Conservation (phyloP, 257 asterid species). For the Solanum dulcamara region DNA sequence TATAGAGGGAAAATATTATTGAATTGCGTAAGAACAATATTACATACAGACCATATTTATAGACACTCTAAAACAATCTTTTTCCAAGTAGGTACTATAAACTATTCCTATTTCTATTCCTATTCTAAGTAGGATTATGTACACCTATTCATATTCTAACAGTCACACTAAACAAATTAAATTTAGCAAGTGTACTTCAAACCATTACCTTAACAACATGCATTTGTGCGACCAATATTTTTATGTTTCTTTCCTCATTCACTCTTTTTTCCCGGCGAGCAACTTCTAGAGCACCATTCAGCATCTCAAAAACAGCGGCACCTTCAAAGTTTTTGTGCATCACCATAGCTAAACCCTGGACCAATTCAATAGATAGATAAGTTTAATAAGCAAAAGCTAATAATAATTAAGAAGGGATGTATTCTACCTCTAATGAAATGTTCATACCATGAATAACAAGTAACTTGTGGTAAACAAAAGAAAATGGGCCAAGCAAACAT, state of each 20-base stretch:
- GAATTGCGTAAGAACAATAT: too few relatives aligned
- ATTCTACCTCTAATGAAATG: not conserved
- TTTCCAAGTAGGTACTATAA: too few relatives aligned
- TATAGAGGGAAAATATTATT: too few relatives aligned
- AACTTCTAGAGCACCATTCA: slow-evolving; percentile 49
- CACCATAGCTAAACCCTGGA: slow-evolving; percentile 86
- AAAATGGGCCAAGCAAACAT: not conserved
- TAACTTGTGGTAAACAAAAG: not conserved
- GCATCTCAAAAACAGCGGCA: slow-evolving; percentile 75
- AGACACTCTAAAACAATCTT: too few relatives aligned
- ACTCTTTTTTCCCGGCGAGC: slow-evolving; percentile 50
- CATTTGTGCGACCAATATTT: slow-evolving; percentile 80
- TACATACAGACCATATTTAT: too few relatives aligned
- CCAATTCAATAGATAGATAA: not conserved
- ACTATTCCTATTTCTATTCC: too few relatives aligned
- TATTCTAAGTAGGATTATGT: too few relatives aligned
- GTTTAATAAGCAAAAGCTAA: not conserved
- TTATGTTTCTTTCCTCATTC: slow-evolving; percentile 68
- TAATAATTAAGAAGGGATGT: not conserved
- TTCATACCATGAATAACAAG: not conserved
- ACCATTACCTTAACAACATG: slow-evolving; percentile 55
- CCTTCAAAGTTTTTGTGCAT: slow-evolving; percentile 88
- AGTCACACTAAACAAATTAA: not conserved
- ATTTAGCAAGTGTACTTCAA: not conserved
- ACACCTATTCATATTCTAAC: too few relatives aligned